Conservation (phyloP, 1,284 basidiomycete species). For the Takashimella koratensis region DNA sequence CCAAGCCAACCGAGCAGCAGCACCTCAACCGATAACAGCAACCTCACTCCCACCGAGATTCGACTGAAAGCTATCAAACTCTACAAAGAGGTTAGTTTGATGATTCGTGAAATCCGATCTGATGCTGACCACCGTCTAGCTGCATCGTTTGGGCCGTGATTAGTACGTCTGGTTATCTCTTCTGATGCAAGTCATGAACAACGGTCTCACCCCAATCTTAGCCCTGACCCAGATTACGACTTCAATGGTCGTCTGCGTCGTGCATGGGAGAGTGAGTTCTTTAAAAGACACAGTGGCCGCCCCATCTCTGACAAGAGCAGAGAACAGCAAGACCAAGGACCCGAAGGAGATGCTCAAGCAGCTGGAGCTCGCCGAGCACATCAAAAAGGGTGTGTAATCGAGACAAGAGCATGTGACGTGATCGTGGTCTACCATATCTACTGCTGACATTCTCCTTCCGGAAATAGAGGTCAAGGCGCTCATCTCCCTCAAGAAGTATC, state of each 20-base stretch:
- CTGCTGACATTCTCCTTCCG: slow-evolving; percentile 3
- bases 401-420: too few species aligned
- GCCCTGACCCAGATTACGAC: slow-evolving; percentile 47
- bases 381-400: slow-evolving; percentile 80
- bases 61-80: slow-evolving; percentile 42
- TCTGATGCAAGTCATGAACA: slow-evolving; percentile 2
- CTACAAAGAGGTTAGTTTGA: slow-evolving; percentile 47
- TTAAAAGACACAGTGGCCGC: not conserved
- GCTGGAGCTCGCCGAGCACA: slow-evolving; percentile 74
- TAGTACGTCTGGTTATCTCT: slow-evolving; percentile 34
- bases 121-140: slow-evolving; percentile 15
- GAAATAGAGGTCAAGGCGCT: slow-evolving; percentile 52
- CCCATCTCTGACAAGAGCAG: slow-evolving; percentile 47
- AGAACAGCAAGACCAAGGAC: slow-evolving; percentile 67
- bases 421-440: too few species aligned
- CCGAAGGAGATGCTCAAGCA: slow-evolving; percentile 72
- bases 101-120: not conserved
- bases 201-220: too few species aligned
- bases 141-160: slow-evolving; percentile 48
- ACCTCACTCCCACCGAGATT: slow-evolving; percentile 10
- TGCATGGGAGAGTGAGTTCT: slow-evolving; percentile 46
- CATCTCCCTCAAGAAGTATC: slow-evolving; percentile 80
- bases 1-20: not conserved
- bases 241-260: slow-evolving; percentile 48
- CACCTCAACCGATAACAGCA: not conserved